Base-by-base conservation (phyloP, 2,329 filamentous ascomycete species). In the Cladosporium sp. region DNA sequence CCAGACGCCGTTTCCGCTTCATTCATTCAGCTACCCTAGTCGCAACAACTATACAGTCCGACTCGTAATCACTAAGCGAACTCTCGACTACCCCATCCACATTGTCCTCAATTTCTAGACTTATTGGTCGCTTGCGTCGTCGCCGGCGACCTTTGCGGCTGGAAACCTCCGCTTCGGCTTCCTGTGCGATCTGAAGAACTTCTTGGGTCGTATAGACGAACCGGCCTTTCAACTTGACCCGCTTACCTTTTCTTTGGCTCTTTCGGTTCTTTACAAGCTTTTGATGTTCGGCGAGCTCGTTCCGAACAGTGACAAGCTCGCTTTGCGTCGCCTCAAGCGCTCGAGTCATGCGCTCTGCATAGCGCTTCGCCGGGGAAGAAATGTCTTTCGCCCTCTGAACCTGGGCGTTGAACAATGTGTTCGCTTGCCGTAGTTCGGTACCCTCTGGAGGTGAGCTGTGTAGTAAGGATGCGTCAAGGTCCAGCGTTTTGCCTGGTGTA, bases 201-300 rank as follows among this genome's bases (percentile, higher is more conserved):
- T 54, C 49, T 29, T 54, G 13, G 17, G 43, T 54, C 39, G 29
- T 54, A 37, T 51, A 54, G 15, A 51, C 48, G 24, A 51, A 54
- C 24, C 40, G 47, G 5, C 52, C 47, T 27, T 51, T 47, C 5
- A 54, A n/a, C 34, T 9, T 36, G 12, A 54, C 43, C 15, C 52
- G 40, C 47, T 54, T 54, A 4, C 52, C 47, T 9, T 29, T 51
- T 15, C 22, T 43, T 5, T 19, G 53, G 13, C 20, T 29, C 13
- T 18, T 20, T 18, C 19, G 22, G 9, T 4, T 9, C 22, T 9
- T 4, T 27, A 53, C 39, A 18, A 49, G 37, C 30, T 49, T 40
- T 30, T 27, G 20, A 9, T 43, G 39, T 17, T 42, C 50, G 7
- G 22, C 4, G 9, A 27, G 5, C 9, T 27, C 5, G 5, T 27